Conservation (phyloP, 306 rosid genomes). For the Gynostemma pentaphyllum region DNA sequence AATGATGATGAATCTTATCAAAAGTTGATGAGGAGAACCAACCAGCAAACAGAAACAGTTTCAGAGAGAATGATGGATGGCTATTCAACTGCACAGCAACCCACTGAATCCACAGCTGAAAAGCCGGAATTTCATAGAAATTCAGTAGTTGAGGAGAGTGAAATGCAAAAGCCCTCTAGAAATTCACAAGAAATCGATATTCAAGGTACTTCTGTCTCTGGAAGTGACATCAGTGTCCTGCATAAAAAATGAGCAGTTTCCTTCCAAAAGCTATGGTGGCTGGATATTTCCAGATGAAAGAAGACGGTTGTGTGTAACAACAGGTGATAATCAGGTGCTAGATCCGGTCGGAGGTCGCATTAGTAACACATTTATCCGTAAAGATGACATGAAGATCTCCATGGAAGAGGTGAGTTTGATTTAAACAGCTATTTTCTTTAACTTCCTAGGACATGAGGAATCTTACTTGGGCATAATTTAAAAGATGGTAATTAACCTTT, state of each 20-base stretch:
- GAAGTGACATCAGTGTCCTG: constrained; percentile 13
- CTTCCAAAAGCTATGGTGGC: constrained; percentile 29
- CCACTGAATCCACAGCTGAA: background rate
- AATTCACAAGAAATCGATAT: constrained; percentile 5
- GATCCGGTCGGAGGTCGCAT: constrained; percentile 18
- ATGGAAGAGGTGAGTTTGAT: constrained; percentile 35
- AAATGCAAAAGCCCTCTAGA: constrained; percentile 10
- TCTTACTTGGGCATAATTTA: too few species aligned
- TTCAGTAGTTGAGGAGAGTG: constrained; percentile 16
- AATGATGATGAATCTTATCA: constrained; percentile 19
- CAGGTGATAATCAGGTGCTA: constrained; percentile 33
- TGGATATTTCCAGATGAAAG: constrained; percentile 49
- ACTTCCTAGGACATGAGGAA: constrained; percentile 8
- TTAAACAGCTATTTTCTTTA: background rate
- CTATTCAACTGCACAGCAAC: constrained; percentile 13
- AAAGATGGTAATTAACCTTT: background rate
- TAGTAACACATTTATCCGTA: constrained; percentile 18
- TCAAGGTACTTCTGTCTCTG: constrained; percentile 21
- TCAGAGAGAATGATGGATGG: constrained; percentile 18
- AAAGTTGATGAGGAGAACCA: constrained; percentile 14
- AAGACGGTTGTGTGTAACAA: constrained; percentile 36
- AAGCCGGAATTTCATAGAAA: constrained; percentile 11
- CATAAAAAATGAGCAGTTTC: constrained; percentile 7
- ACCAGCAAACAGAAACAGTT: constrained; percentile 14
- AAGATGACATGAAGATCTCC: constrained; percentile 19